These are phyloP conservation scores for Aphanomyces euteiches DNA, from an alignment of 352 stramenopile species.

Conservation along the genomic window DNA sequence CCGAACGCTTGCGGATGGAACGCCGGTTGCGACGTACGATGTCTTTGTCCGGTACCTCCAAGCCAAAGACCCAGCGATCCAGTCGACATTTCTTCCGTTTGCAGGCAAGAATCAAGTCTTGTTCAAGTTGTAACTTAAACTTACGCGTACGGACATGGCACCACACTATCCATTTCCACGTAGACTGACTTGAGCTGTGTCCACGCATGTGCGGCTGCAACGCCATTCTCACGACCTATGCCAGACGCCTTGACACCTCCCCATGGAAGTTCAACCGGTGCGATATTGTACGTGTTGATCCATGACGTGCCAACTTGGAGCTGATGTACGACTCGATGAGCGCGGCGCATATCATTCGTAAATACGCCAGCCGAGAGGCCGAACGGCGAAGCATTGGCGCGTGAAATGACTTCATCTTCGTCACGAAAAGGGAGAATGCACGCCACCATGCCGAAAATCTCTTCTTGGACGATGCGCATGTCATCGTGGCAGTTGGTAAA, in stretches of 20 bases:
- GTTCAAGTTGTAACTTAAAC: constrained; percentile 34
- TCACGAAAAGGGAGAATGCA: constrained; percentile 68
- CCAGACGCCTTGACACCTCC: constrained; percentile 89
- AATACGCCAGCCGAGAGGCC: constrained; percentile 82
- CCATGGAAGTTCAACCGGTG: constrained; percentile 84
- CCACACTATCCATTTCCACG: constrained; percentile 69
- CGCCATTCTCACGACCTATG: constrained; percentile 89
- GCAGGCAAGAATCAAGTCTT: constrained; percentile 84
- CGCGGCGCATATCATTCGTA: constrained; percentile 74
- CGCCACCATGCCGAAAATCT: constrained; percentile 86
- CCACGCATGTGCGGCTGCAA: constrained; percentile 80
- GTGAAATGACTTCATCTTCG: constrained; percentile 66
- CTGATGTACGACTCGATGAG: constrained; percentile 63
- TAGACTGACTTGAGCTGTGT: constrained; percentile 89
- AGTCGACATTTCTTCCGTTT: constrained; percentile 64
- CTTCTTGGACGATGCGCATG: constrained; percentile 82
- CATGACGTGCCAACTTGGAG: constrained; percentile 77
- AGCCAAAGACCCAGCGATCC: constrained; percentile 60
- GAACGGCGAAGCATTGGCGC: constrained; percentile 80
- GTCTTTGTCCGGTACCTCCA: constrained; percentile 73
- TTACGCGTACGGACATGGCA: constrained; percentile 59
- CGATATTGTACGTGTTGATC: constrained; percentile 90
- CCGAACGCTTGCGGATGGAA: constrained; percentile 39
- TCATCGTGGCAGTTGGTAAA: constrained; percentile 84
- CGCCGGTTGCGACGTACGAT: constrained; percentile 69